These are phyloP conservation scores for Rhamnella rubrinervis DNA, from an alignment of 331 rosid species.

Conservation along the genomic window DNA sequence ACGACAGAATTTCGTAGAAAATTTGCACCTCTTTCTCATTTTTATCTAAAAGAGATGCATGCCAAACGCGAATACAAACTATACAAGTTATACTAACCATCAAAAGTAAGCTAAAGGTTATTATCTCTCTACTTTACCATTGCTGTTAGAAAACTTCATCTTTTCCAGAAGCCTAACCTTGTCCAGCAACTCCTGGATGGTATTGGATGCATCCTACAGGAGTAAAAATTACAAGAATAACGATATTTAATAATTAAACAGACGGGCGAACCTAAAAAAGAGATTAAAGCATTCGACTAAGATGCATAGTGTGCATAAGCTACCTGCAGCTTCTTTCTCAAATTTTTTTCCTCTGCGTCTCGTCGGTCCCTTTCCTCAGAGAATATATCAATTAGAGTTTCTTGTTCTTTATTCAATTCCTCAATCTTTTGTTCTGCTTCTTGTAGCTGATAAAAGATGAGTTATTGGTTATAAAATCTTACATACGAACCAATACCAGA, in stretches of 20 bases:
- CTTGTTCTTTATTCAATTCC: constrained; percentile 75
- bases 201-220: constrained; percentile 65
- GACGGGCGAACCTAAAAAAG: no score
- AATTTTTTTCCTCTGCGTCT: constrained; percentile 53
- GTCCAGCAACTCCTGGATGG: constrained; percentile 61
- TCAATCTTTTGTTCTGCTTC: constrained; percentile 49
- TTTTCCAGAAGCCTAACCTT: constrained; percentile 52
- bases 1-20: no score
- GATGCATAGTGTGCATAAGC: background rate
- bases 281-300: background rate
- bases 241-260: background rate
- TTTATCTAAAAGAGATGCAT: no score
- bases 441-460: constrained; percentile 50
- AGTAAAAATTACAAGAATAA: background rate
- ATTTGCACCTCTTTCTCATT: no score
- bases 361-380: constrained; percentile 86
- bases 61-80: no score
- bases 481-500: no score
- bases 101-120: no score
- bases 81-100: no score
- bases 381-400: constrained; percentile 65
- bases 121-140: constrained; percentile 20
- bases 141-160: constrained; percentile 25
- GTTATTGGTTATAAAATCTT: background rate
- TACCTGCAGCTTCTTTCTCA: constrained; percentile 86